Percentiles rank a stretch among this genome's conserved stretches.
phyloP scores from a whole-genome alignment of 495 filamentous ascomycete species.

The Xylaria castorea region DNA sequence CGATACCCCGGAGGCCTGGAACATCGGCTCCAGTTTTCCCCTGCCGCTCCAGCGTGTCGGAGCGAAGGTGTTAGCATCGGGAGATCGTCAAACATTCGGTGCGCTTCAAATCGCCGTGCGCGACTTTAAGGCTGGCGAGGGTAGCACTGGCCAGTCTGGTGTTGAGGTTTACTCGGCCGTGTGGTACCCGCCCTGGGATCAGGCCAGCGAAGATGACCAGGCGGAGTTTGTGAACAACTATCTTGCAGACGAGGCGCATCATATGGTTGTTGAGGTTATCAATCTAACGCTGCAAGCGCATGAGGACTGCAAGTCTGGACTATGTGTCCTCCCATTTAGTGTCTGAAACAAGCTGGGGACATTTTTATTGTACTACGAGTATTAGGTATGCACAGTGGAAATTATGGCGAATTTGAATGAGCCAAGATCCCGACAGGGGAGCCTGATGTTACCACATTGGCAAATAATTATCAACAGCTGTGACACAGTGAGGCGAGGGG shows the following conservation, averaged over 20 bases:
- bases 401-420: too few relatives aligned
- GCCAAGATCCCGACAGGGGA: too few relatives aligned
- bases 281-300: slow-evolving; percentile 39
- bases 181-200: slow-evolving; percentile 36
- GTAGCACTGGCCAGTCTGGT: slow-evolving; percentile 30
- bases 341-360: not conserved
- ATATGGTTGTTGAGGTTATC: slow-evolving; percentile 41
- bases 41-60: slow-evolving; percentile 37
- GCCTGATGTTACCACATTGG: too few relatives aligned
- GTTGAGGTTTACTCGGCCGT: slow-evolving; percentile 40
- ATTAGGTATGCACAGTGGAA: too few relatives aligned
- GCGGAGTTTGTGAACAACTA: slow-evolving; percentile 32
- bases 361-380: not conserved
- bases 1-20: slow-evolving; percentile 29
- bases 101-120: slow-evolving; percentile 39
- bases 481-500: too few relatives aligned
- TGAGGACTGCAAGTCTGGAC: slow-evolving; percentile 30
- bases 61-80: slow-evolving; percentile 36
- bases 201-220: slow-evolving; percentile 23
- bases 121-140: slow-evolving; percentile 29
- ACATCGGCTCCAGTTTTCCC: slow-evolving; percentile 24
- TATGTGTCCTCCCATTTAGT: slow-evolving; percentile 12
- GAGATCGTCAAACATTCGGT: slow-evolving; percentile 31
- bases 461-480: too few relatives aligned
- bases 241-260: slow-evolving; percentile 35